Conservation (phyloP, 2,329 filamentous ascomycete species). For the Claviceps humidiphila region DNA sequence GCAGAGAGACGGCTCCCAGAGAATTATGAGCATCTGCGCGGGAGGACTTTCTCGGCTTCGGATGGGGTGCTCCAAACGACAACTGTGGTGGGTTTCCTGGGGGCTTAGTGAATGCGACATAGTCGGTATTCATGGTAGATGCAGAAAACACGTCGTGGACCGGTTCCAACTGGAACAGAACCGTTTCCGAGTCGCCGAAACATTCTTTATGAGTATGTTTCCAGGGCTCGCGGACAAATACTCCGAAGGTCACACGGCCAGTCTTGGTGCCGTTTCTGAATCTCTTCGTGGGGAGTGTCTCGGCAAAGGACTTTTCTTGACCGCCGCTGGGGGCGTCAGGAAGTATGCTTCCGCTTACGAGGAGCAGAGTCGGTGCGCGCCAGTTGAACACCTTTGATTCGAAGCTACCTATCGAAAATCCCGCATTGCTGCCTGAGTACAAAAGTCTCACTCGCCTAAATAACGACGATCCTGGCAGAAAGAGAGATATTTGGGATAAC, state of each 20-base stretch:
- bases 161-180: slow-evolving; percentile 60
- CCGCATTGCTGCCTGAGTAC: slow-evolving; percentile 57
- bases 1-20: slow-evolving; percentile 53
- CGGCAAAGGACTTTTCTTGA: slow-evolving; percentile 42
- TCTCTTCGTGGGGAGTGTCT: slow-evolving; percentile 49
- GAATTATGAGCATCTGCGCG: slow-evolving; percentile 30
- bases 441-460: slow-evolving; percentile 54
- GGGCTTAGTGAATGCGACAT: slow-evolving; percentile 53
- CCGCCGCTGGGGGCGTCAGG: slow-evolving; percentile 32
- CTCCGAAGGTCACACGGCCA: slow-evolving; percentile 49
- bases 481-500: slow-evolving; percentile 60
- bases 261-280: slow-evolving; percentile 38
- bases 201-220: slow-evolving; percentile 53
- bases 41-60: slow-evolving; percentile 29
- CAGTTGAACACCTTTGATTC: slow-evolving; percentile 66
- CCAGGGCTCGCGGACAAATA: slow-evolving; percentile 56
- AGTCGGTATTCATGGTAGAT: slow-evolving; percentile 51
- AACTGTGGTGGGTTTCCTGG: slow-evolving; percentile 48
- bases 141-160: slow-evolving; percentile 59
- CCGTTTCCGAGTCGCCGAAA: slow-evolving; percentile 50
- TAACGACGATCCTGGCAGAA: slow-evolving; percentile 49
- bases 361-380: slow-evolving; percentile 58
- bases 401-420: slow-evolving; percentile 67
- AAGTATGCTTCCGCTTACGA: slow-evolving; percentile 54
- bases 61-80: slow-evolving; percentile 49